Percentiles rank a stretch among this genome's conserved stretches.
Evolutionary conservation across 768 basidiomycete genomes (phyloP).

Genomic region (Boletales sp.): DNA sequence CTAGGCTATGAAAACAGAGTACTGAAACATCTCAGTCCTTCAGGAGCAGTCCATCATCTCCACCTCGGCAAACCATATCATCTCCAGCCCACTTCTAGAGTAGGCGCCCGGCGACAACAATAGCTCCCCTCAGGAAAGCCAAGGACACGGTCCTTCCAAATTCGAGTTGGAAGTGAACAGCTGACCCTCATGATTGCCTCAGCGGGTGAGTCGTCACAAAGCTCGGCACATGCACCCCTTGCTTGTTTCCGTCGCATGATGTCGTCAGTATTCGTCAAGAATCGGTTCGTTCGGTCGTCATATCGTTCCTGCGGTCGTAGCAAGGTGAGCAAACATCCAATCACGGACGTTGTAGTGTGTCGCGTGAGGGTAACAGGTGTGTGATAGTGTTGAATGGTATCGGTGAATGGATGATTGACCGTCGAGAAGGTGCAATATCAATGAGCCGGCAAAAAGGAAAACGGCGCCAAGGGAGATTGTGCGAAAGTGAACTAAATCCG

Average conservation of each 20-base stretch:
- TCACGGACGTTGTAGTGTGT: conserved; percentile 7
- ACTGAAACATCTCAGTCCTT: conserved; percentile 27
- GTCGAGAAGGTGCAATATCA: conserved; percentile 19
- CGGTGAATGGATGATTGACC: conserved; percentile 24
- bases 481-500: conserved; percentile 27
- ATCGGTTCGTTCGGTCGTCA: conserved; percentile 32
- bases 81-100: conserved; percentile 32
- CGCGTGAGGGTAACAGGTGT: conserved; percentile 16
- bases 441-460: conserved; percentile 11
- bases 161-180: conserved; percentile 8
- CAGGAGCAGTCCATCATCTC: conserved; percentile 22
- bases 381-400: conserved; percentile 18
- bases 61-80: conserved; percentile 21
- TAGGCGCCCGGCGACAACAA: conserved; percentile 25
- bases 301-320: conserved; percentile 31
- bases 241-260: conserved; percentile 26
- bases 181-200: conserved; percentile 10
- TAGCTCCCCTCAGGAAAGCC: conserved; percentile 23
- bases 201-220: conserved; percentile 17
- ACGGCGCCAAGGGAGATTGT: conserved; percentile 22
- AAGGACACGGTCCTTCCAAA: conserved; percentile 9
- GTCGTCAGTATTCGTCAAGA: conserved; percentile 36
- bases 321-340: conserved; percentile 24
- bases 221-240: conserved; percentile 18
- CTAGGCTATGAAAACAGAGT: conserved; percentile 23